phyloP scores from a whole-genome alignment of 176 grass and related monocot genomes.

The Ensete glaucum region DNA sequence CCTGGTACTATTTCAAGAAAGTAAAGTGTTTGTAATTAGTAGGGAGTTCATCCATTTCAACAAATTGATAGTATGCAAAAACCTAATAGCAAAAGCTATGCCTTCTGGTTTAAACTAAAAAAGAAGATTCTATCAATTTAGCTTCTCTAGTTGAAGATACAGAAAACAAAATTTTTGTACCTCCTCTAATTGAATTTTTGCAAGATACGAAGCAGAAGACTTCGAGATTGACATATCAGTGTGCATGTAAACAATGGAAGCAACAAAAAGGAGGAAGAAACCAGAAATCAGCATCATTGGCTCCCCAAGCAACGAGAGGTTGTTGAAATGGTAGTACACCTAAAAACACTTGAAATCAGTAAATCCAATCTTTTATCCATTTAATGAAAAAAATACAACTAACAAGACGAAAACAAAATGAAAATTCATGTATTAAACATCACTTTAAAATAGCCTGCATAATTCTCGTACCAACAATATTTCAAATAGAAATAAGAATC shows the following conservation, averaged over 20 bases:
- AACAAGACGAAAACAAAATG: not conserved
- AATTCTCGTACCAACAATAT: no score
- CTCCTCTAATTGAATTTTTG: conserved; percentile 91
- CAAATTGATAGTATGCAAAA: not conserved
- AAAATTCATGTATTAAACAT: no score
- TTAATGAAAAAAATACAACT: not conserved
- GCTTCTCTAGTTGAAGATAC: not conserved
- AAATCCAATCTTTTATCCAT: not conserved
- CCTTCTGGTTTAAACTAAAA: not conserved
- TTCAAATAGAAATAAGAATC: no score
- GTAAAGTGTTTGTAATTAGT: not conserved
- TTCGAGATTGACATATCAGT: conserved; percentile 96
- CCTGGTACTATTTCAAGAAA: not conserved
- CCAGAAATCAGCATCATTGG: conserved; percentile 83
- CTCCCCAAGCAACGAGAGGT: conserved; percentile 67
- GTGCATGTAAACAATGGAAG: conserved; percentile 77
- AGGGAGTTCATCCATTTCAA: not conserved
- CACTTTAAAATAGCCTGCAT: no score
- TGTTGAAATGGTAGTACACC: conserved; percentile 91
- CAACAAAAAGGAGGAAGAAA: conserved; percentile 74
- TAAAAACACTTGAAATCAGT: conserved; percentile 23
- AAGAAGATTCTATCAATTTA: not conserved
- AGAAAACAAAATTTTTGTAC: conserved; percentile 29
- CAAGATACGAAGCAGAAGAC: conserved; percentile 75
- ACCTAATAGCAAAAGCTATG: not conserved